Conservation (phyloP, 495 filamentous ascomycete genomes). For the Staphylotrichum tortipilum region DNA sequence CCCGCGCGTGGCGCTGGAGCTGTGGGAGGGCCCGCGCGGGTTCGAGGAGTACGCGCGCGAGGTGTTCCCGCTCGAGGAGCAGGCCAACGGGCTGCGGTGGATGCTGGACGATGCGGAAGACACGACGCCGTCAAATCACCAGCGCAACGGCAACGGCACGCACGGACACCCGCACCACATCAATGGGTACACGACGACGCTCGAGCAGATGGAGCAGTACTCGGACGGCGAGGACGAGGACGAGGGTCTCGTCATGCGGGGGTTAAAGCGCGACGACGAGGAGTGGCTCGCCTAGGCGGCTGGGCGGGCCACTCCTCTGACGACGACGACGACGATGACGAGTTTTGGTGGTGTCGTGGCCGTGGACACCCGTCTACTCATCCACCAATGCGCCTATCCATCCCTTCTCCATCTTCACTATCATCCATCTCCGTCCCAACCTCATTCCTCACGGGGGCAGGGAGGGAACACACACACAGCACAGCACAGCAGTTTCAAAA, state of each 20-base stretch:
- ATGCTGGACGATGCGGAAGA: conserved; percentile 50
- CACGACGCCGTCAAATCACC: conserved; percentile 9
- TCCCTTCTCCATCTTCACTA: too few relatives aligned
- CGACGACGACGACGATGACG: too few relatives aligned
- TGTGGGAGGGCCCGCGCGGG: conserved; percentile 87
- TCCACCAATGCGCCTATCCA: too few relatives aligned
- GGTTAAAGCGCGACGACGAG: conserved; percentile 42
- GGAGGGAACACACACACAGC: not conserved
- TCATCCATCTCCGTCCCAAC: not conserved
- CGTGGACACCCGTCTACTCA: too few relatives aligned
- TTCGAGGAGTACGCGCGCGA: conserved; percentile 95
- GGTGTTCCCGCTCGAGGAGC: conserved; percentile 89
- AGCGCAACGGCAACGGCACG: conserved; percentile 15
- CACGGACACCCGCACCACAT: conserved; percentile 1
- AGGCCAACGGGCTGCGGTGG: conserved; percentile 87
- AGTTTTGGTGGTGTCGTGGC: too few relatives aligned
- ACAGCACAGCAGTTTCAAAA: too few relatives aligned
- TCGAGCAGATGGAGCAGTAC: not conserved
- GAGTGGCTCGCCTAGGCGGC: conserved; percentile 37
- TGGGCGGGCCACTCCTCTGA: too few relatives aligned
- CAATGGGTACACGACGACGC: conserved; percentile 6
- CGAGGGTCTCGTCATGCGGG: conserved; percentile 42
- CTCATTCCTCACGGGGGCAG: not conserved
- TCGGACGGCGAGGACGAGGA: conserved; percentile 29
- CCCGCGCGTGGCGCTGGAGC: conserved; percentile 60